Base-by-base conservation (phyloP, 306 rosid species). In the Quercus alba region DNA sequence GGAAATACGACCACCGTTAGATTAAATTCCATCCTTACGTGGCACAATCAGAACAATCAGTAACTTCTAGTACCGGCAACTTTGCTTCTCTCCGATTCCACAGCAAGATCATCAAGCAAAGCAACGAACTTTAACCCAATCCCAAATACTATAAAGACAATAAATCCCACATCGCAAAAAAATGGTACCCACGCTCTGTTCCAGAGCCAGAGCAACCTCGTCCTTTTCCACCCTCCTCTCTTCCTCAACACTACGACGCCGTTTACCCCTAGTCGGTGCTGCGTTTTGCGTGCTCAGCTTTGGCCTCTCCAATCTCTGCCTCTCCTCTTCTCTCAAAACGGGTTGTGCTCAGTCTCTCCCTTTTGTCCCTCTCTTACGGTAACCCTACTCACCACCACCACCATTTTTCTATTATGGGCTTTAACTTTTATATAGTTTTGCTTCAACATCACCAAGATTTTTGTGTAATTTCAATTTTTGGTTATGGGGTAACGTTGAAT, bases 231-330 rank as follows among this genome's bases (percentile, higher is more conserved):
- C 84, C 70, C 7, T 71, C 82, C 6, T 78, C 80, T 76, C 89
- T 11, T 71, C 90, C 28, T 19, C 89, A 0, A 19, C 80, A 0
- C 9, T 89, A 78, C 94, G 96, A 77, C 94, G 98, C 74, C 98
- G 94, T 88, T 71, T 91, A 11, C 98, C 97, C 10, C 72, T 92
- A 1, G 89, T 91, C 3, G 97, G 98, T 3, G 97, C 97, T 3
- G 97, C 97, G 31, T 80, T 91, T 80, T 94, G 97, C 86, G 26
- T 94, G 61, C 87, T 89, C 72, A 85, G 92, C 76, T 81, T 91
- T 14, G 97, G 97, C 52, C 28, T 93, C 87, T 83, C 95, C 85
- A 85, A 86, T 75, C 72, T 91, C 81, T 86, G 76, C 59, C 61
- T 92, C 19, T 52, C 85, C 3, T 78, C 88, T 54, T 51, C 89